phyloP scores from a whole-genome alignment of 1,284 basidiomycete genomes.

The Mycena sp. region DNA sequence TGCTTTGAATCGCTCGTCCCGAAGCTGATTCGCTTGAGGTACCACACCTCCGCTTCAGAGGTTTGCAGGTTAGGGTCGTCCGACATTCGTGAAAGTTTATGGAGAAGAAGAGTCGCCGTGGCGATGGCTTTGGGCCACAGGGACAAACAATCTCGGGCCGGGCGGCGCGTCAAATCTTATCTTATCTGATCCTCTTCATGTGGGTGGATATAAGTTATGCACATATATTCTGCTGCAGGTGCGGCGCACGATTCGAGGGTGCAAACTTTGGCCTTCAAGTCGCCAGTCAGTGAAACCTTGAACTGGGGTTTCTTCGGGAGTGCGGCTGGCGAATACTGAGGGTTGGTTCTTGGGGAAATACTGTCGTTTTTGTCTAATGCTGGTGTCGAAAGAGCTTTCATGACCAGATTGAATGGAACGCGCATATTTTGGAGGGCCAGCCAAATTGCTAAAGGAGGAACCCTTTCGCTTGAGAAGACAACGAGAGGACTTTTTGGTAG shows the following conservation, averaged over 20 bases:
- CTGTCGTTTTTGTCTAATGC: conserved; percentile 47
- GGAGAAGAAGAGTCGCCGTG: too few species aligned
- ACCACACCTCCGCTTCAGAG: conserved; percentile 73
- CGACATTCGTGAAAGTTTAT: not conserved
- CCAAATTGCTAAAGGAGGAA: conserved; percentile 53
- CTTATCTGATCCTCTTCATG: too few species aligned
- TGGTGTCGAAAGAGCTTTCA: conserved; percentile 57
- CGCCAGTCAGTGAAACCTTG: conserved; percentile 17
- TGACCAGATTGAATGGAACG: conserved; percentile 51
- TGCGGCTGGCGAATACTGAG: conserved; percentile 23
- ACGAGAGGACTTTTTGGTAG: conserved; percentile 6
- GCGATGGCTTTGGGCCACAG: too few species aligned
- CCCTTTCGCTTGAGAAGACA: conserved; percentile 41
- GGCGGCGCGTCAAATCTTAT: too few species aligned
- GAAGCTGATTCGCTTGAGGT: conserved; percentile 76
- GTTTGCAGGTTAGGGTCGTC: conserved; percentile 11
- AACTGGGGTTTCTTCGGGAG: conserved; percentile 12
- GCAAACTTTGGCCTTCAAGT: conserved; percentile 33
- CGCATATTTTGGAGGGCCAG: conserved; percentile 49
- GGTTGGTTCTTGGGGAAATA: conserved; percentile 38
- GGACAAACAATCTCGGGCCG: conserved; percentile 41
- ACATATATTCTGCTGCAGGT: not conserved
- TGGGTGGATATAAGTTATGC: conserved; percentile 31
- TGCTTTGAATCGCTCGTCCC: conserved; percentile 47
- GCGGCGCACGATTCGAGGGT: conserved; percentile 37